phyloP scores from a whole-genome alignment of 768 basidiomycete species.

The Lentinula sp. region DNA sequence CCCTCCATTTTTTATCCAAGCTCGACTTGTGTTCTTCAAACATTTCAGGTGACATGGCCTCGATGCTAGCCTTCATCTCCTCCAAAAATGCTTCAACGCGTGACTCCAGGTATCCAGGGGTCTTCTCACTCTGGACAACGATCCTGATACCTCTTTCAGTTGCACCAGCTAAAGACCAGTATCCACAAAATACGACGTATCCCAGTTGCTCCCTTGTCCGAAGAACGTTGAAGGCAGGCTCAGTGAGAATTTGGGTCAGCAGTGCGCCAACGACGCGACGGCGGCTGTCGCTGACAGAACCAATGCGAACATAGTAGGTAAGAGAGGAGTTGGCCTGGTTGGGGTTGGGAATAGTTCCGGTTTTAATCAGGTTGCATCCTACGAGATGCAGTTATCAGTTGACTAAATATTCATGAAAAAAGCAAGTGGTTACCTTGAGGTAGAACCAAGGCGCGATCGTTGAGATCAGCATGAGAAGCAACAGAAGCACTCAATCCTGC shows the following conservation, averaged over 20 bases:
- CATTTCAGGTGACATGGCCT: slow-evolving; percentile 62
- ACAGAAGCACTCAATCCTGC: slow-evolving; percentile 50
- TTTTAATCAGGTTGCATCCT: slow-evolving; percentile 72
- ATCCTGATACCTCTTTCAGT: slow-evolving; percentile 75
- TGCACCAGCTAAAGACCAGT: slow-evolving; percentile 53
- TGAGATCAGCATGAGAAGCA: slow-evolving; percentile 49
- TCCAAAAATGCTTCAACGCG: slow-evolving; percentile 87
- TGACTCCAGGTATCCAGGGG: slow-evolving; percentile 73
- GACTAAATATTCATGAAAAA: not conserved
- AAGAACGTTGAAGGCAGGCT: slow-evolving; percentile 86
- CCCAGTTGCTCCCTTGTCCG: slow-evolving; percentile 95
- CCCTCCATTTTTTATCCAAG: slow-evolving; percentile 75
- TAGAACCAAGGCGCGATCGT: slow-evolving; percentile 55
- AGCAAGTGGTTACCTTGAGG: slow-evolving; percentile 43
- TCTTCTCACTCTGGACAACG: slow-evolving; percentile 83
- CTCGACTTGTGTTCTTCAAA: slow-evolving; percentile 76
- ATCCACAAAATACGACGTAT: slow-evolving; percentile 72
- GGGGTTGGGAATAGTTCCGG: slow-evolving; percentile 65
- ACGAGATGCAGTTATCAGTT: slow-evolving; percentile 2
- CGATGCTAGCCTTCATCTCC: slow-evolving; percentile 60
- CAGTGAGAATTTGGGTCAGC: slow-evolving; percentile 79
- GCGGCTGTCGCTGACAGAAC: slow-evolving; percentile 55
- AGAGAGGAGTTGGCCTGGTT: slow-evolving; percentile 85
- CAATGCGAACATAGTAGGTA: slow-evolving; percentile 81
- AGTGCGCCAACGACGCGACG: slow-evolving; percentile 65